Evolutionary conservation across 805 yeast genomes (phyloP).

Genomic region (Limtongozyma cylindracea): DNA sequence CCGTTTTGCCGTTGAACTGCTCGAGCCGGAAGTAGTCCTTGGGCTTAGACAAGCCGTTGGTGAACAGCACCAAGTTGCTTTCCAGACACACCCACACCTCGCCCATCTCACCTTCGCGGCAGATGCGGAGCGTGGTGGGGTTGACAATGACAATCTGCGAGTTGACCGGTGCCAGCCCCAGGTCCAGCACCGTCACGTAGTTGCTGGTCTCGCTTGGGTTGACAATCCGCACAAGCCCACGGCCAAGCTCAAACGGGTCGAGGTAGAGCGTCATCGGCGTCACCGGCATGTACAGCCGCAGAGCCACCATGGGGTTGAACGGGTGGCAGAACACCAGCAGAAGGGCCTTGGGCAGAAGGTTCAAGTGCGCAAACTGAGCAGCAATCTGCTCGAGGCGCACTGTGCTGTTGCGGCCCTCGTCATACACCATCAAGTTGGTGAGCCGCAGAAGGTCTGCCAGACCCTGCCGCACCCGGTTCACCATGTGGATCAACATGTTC

Average conservation of each 20-base stretch:
- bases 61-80: conserved; percentile 43
- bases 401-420: conserved; percentile 47
- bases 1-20: conserved; percentile 40
- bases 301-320: conserved; percentile 61
- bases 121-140: conserved; percentile 64
- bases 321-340: conserved; percentile 57
- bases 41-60: conserved; percentile 23
- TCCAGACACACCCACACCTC: conserved; percentile 94
- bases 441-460: conserved; percentile 35
- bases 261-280: conserved; percentile 74
- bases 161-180: conserved; percentile 90
- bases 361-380: conserved; percentile 33
- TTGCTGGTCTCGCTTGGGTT: conserved; percentile 44
- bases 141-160: conserved; percentile 87
- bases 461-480: conserved; percentile 30
- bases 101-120: conserved; percentile 81
- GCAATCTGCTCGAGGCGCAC: conserved; percentile 31
- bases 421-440: conserved; percentile 67
- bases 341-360: conserved; percentile 41
- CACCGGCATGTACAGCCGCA: conserved; percentile 69
- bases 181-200: conserved; percentile 66
- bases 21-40: conserved; percentile 20
- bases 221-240: conserved; percentile 63
- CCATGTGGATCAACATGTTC: conserved; percentile 59
- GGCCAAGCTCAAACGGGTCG: conserved; percentile 74